Percentiles rank a stretch among this genome's conserved stretches.
These are phyloP conservation scores for Linum lewisii DNA, from an alignment of 345 rosid genomes.

Conservation along the genomic window DNA sequence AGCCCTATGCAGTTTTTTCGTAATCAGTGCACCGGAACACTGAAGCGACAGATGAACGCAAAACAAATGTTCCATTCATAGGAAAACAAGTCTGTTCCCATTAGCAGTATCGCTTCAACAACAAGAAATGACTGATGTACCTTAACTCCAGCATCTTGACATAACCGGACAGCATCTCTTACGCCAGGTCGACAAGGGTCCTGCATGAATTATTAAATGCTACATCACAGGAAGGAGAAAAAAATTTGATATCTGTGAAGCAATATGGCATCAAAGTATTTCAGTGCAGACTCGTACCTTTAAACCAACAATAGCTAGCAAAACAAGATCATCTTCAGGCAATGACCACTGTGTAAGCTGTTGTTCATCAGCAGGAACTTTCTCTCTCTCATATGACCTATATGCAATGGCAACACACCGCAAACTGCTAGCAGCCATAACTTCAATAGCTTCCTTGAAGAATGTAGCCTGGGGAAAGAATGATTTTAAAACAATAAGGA, in stretches of 20 bases:
- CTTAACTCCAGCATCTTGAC: slow-evolving; percentile 29
- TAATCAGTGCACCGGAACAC: no score
- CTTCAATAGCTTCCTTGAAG: slow-evolving; percentile 8
- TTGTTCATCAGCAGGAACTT: slow-evolving; percentile 11
- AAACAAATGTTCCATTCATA: no score
- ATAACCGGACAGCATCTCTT: slow-evolving; percentile 21
- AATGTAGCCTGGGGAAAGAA: background rate
- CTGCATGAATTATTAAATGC: slow-evolving; percentile 11
- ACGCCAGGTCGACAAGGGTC: slow-evolving; percentile 28
- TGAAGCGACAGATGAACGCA: no score
- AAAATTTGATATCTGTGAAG: background rate
- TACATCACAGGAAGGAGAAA: background rate
- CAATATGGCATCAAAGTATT: background rate
- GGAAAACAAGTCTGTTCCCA: no score
- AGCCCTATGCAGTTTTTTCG: no score
- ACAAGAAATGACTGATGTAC: slow-evolving; percentile 4
- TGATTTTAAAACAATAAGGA: background rate
- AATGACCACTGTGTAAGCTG: slow-evolving; percentile 5
- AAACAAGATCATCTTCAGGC: slow-evolving; percentile 7
- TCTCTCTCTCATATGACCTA: slow-evolving; percentile 4
- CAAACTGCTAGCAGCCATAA: slow-evolving; percentile 10
- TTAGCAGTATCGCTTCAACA: no score
- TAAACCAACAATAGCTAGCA: slow-evolving; percentile 7
- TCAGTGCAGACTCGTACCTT: background rate
- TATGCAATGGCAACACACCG: slow-evolving; percentile 12